Evolutionary conservation across 768 basidiomycete species (phyloP), one percentile per base, ranked within the genome.

Genomic region (Amanita subjunquillea): DNA sequence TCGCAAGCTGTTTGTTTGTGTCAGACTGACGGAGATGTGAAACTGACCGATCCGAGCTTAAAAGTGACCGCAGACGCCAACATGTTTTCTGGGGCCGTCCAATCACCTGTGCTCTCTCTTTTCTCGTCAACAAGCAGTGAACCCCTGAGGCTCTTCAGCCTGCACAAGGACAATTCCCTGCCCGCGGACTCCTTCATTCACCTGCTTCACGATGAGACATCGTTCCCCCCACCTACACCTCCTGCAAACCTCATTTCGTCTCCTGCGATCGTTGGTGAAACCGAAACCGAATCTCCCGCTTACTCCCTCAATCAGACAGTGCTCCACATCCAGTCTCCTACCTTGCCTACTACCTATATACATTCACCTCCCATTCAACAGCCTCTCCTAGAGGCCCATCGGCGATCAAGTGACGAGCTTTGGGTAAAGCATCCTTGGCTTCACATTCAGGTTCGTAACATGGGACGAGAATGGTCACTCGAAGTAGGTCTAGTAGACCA

Each of bases 291-390:
- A 57, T 40, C 60, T 64, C 40, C 60, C 58, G 60, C 72, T 60
- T 61, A 71, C 46, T 48, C 62, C 30, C 69, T 88, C 4, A 68
- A 72, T 54, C 85, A 88, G 62, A 83, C 80, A 1, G 85, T 88
- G 1, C 73, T 91, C 12, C 87, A 91, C 56, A 74, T 91, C 45
- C 88, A 91, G 59, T 88, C 86, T 4, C 87, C 88, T 23, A 83
- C 82, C 10, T 59, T 88, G 32, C 74, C 68, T 48, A 81, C 71
- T 48, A 85, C 87, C 0, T 90, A 74, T 60, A 76, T 91, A 34
- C 80, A 77, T 6, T 82, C 75, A 58, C 87, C 87, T 13, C 70
- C 55, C 41, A 54, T 41, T 49, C 22, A 56, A 57, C 44, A n/a
- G 39, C 57, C 39, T 36, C 43, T 8, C 44, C 6, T 46, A 13